These are phyloP conservation scores for Tetrapisispora nanseiensis DNA, from an alignment of 805 yeast genomes.

Conservation along the genomic window DNA sequence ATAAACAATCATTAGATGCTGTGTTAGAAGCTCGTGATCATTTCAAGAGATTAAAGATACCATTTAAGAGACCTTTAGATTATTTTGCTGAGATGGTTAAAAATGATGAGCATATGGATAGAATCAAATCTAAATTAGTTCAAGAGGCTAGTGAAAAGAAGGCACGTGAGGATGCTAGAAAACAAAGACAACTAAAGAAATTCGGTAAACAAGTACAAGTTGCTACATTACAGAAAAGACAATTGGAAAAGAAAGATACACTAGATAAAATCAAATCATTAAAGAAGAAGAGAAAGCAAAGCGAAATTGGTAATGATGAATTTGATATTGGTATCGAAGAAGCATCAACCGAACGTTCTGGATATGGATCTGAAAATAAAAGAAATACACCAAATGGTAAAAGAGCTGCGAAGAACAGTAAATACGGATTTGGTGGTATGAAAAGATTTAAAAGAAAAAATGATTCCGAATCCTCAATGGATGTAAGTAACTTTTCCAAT, in stretches of 20 bases:
- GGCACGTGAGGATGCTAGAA: conserved; percentile 87
- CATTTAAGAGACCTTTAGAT: conserved; percentile 88
- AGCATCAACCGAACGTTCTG: conserved; percentile 35
- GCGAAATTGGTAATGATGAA: conserved; percentile 44
- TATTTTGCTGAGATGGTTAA: conserved; percentile 98
- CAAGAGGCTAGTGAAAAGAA: conserved; percentile 75
- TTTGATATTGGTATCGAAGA: conserved; percentile 91
- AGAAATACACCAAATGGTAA: conserved; percentile 42
- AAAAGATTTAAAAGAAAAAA: conserved; percentile 66
- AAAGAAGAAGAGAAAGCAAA: conserved; percentile 75
- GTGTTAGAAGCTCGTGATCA: conserved; percentile 61
- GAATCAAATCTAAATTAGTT: conserved; percentile 68
- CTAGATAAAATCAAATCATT: conserved; percentile 84
- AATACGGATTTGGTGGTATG: conserved; percentile 71
- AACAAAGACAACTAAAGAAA: conserved; percentile 90
- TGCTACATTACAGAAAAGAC: conserved; percentile 87
- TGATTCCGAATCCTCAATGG: conserved; percentile 62
- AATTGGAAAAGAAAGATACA: conserved; percentile 83
- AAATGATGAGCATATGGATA: conserved; percentile 97
- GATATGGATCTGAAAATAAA: not conserved
- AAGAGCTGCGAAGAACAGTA: conserved; percentile 60
- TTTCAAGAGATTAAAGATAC: conserved; percentile 59
- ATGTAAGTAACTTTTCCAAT: conserved; percentile 47
- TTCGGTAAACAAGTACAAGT: conserved; percentile 96
- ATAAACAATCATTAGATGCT: conserved; percentile 86